phyloP scores from a whole-genome alignment of 768 basidiomycete genomes.

The Termitomyces sp. region DNA sequence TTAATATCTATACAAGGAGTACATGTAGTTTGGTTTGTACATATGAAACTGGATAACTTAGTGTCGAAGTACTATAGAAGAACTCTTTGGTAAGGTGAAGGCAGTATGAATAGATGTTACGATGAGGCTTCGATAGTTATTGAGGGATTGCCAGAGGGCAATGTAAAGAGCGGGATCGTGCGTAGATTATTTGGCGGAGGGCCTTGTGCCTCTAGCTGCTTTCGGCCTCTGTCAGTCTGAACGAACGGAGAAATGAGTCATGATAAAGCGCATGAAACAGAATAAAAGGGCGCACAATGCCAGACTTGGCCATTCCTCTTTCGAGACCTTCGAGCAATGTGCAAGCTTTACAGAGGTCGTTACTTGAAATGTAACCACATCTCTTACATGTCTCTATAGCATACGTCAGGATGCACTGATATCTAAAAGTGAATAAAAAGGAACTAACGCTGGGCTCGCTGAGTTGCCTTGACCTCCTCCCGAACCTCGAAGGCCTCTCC shows the following conservation, averaged over 20 bases:
- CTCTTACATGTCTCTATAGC: slow-evolving; percentile 77
- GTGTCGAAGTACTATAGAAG: background rate
- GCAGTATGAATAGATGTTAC: slow-evolving; percentile 7
- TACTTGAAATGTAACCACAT: slow-evolving; percentile 95
- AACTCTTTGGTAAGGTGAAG: background rate
- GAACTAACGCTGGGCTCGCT: slow-evolving; percentile 78
- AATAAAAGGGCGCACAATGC: slow-evolving; percentile 42
- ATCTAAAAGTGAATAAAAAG: background rate
- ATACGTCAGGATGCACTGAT: slow-evolving; percentile 2
- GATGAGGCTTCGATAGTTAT: slow-evolving; percentile 36
- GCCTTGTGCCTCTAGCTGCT: slow-evolving; percentile 52
- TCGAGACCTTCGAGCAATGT: slow-evolving; percentile 87
- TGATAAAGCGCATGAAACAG: background rate
- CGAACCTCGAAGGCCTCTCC: slow-evolving; percentile 88
- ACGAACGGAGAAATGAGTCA: slow-evolving; percentile 1
- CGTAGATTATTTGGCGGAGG: slow-evolving; percentile 63
- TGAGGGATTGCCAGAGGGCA: slow-evolving; percentile 33
- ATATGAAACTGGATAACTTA: slow-evolving; percentile 4
- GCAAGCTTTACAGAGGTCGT: slow-evolving; percentile 95
- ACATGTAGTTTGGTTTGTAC: slow-evolving; percentile 2
- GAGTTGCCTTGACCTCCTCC: slow-evolving; percentile 77
- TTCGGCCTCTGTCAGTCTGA: slow-evolving; percentile 65
- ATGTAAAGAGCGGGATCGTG: slow-evolving; percentile 68
- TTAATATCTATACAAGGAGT: background rate
- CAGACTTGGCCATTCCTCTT: slow-evolving; percentile 64